These are phyloP conservation scores for Lactarius trivialis DNA, from an alignment of 768 basidiomycete genomes.

Conservation along the genomic window DNA sequence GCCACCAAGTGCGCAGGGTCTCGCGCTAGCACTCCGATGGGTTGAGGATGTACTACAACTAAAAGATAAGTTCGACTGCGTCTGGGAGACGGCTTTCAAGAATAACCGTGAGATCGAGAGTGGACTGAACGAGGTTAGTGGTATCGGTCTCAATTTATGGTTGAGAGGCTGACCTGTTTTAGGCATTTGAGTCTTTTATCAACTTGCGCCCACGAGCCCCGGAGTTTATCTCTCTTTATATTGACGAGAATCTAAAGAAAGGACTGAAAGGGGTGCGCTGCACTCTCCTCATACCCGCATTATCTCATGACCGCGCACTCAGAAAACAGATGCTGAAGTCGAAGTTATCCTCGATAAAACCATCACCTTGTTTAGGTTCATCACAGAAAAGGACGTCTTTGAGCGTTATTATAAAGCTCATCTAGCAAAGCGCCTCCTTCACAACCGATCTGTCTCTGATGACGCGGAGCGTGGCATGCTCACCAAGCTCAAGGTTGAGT, in stretches of 20 bases:
- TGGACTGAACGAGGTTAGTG: slow-evolving; percentile 69
- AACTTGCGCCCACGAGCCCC: slow-evolving; percentile 83
- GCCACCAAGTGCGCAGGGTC: slow-evolving; percentile 38
- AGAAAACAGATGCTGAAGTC: slow-evolving; percentile 95
- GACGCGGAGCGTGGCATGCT: slow-evolving; percentile 98
- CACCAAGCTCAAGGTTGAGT: slow-evolving; percentile 93
- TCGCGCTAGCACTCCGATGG: slow-evolving; percentile 76
- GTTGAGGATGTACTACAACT: slow-evolving; percentile 85
- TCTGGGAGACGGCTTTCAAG: slow-evolving; percentile 67
- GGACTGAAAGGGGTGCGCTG: slow-evolving; percentile 84
- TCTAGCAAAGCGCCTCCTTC: slow-evolving; percentile 86
- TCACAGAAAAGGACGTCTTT: slow-evolving; percentile 94
- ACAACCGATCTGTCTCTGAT: slow-evolving; percentile 85
- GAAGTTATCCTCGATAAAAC: slow-evolving; percentile 90
- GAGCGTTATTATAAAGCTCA: slow-evolving; percentile 97
- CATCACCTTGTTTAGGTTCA: slow-evolving; percentile 89
- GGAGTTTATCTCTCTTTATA: slow-evolving; percentile 93
- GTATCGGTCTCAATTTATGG: not conserved
- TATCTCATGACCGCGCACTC: slow-evolving; percentile 12
- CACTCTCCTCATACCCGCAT: not conserved
- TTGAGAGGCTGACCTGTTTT: not conserved
- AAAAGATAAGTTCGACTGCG: slow-evolving; percentile 82
- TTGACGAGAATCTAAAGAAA: slow-evolving; percentile 93
- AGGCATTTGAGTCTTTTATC: slow-evolving; percentile 93
- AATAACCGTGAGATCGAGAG: slow-evolving; percentile 74